phyloP scores from a whole-genome alignment of 306 rosid genomes.

The Lathyrus sativus region DNA sequence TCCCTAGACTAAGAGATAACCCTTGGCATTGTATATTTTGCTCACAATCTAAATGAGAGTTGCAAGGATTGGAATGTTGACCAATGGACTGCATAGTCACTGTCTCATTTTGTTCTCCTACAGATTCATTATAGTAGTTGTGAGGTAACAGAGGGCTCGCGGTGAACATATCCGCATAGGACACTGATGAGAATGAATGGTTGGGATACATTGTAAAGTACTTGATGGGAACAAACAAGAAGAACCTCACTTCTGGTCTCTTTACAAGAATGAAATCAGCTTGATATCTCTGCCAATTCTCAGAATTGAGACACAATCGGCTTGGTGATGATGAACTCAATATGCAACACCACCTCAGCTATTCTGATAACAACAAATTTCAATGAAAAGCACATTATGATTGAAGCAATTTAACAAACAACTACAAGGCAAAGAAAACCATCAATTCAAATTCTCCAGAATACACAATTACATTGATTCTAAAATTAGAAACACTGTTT shows the following conservation, averaged over 20 bases:
- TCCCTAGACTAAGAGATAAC: slow-evolving; percentile 78
- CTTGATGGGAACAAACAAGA: slow-evolving; percentile 38
- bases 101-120: slow-evolving; percentile 54
- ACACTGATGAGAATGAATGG: slow-evolving; percentile 57
- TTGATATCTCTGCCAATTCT: slow-evolving; percentile 6
- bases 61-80: slow-evolving; percentile 30
- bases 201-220: slow-evolving; percentile 54
- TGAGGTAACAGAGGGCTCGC: slow-evolving; percentile 51
- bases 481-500: slow-evolving; percentile 15
- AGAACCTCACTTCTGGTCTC: slow-evolving; percentile 44
- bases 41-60: slow-evolving; percentile 44
- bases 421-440: slow-evolving; percentile 4
- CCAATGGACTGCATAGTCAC: slow-evolving; percentile 42
- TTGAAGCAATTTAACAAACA: slow-evolving; percentile 8
- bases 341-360: slow-evolving; percentile 16
- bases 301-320: slow-evolving; percentile 40
- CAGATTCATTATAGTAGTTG: slow-evolving; percentile 49
- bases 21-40: slow-evolving; percentile 61
- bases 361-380: slow-evolving; percentile 15
- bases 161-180: slow-evolving; percentile 59
- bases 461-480: slow-evolving; percentile 4
- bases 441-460: slow-evolving; percentile 8
- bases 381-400: not conserved
- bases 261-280: slow-evolving; percentile 39
- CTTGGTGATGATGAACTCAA: slow-evolving; percentile 41